Base-by-base conservation (phyloP, 352 stramenopile species). In the Phytophthora europaea region DNA sequence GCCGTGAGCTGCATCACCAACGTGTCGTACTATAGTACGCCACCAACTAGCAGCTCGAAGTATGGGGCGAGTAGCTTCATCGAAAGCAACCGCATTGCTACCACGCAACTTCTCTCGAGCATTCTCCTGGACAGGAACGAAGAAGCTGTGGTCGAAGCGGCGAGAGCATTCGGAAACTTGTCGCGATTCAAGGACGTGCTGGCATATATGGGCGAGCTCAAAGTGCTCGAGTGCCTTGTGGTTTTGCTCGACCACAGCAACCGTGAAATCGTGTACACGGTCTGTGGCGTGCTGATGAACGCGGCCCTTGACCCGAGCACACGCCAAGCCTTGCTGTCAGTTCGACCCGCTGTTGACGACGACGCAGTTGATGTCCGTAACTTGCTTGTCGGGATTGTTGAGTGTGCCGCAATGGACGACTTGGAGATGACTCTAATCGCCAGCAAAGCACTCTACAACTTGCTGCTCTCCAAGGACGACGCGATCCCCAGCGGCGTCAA, bases 1-100 rank as follows among this genome's bases (percentile, higher is more conserved):
- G 80, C 93, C 4, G 89, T 97, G 9, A 95, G 88, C 67, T 94
- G 87, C 33, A 75, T 97, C 71, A 97, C 92, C 9, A 97, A 98
- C 55, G 67, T 97, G n/a, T 96, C 87, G 3, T 98, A 94, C 73
- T 97, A 80, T 64, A 79, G 72, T 13, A 67, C 20, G 18, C 59
- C 59, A 18, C 16, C 55, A 2, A 26, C 26, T 12, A 68, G 65
- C 45, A 65, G 61, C 22, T 26, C 23, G 16, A 48, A 57, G 26
- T 33, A n/a, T 15, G 53, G 13, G 16, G 26, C 36, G 6, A 72
- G 69, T 22, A 59, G 69, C 47, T 90, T 91, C 57, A 82, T 91
- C 9, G 79, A 88, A 23, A 53, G 54, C 38, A 72, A 89, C 61
- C 79, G 81, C 22, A 38, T 88, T 4, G 71, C 61, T n/a, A 83